Evolutionary conservation across 305 asterid genomes (phyloP).

Genomic region (Euphrasia arctica): DNA sequence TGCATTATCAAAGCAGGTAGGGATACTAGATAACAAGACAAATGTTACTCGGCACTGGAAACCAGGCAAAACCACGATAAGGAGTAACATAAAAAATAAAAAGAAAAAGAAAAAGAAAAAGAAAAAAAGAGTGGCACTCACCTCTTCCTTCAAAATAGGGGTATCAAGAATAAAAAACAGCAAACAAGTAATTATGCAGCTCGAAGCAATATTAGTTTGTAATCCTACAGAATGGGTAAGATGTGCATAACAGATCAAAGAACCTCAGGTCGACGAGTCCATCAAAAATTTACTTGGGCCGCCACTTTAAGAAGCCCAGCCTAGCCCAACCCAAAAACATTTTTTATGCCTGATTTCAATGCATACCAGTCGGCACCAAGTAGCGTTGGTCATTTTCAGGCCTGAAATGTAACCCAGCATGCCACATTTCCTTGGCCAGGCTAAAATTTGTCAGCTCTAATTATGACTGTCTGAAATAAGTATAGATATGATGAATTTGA

Average conservation of each 20-base stretch:
- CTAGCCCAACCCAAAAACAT: no score
- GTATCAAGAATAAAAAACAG: no score
- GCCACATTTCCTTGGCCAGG: background rate
- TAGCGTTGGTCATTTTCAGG: background rate
- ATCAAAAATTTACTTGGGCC: no score
- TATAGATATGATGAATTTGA: background rate
- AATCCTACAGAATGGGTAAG: no score
- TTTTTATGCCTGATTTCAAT: background rate
- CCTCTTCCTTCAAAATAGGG: no score
- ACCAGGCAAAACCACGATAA: background rate
- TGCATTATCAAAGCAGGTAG: constrained; percentile 29
- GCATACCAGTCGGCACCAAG: background rate
- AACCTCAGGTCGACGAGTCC: no score
- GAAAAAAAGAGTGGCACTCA: no score
- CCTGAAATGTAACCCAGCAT: background rate
- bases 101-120: no score
- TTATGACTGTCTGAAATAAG: background rate
- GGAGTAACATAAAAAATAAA: background rate
- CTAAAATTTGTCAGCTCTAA: background rate
- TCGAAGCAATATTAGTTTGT: no score
- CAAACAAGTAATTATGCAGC: no score
- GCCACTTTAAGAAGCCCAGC: no score
- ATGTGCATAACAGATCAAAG: no score
- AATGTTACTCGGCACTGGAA: constrained; percentile 1
- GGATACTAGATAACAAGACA: constrained; percentile 7